These are phyloP conservation scores for Leptomonas seymouri DNA, from an alignment of 208 protist genomes.

Conservation along the genomic window DNA sequence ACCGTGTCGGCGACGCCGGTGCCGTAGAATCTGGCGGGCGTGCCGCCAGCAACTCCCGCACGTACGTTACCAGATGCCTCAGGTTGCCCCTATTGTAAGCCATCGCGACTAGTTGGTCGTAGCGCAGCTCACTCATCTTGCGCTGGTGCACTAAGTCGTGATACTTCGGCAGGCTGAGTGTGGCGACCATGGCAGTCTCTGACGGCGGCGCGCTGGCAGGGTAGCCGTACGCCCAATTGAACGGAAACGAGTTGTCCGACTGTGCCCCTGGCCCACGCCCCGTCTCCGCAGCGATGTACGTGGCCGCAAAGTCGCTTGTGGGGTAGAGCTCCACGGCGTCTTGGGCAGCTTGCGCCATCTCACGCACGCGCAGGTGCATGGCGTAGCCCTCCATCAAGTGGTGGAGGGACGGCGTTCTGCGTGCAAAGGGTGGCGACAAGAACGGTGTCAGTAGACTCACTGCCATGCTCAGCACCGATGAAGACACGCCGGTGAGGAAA, in stretches of 20 bases:
- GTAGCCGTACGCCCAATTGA: constrained; percentile 39
- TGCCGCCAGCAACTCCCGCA: constrained; percentile 34
- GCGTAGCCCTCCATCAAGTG: constrained; percentile 48
- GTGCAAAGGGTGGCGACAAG: constrained; percentile 11
- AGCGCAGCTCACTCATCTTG: constrained; percentile 31
- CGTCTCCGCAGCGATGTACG: constrained; percentile 30
- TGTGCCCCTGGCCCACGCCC: constrained; percentile 22
- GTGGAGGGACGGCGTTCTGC: constrained; percentile 37
- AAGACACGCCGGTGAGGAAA: constrained; percentile 7
- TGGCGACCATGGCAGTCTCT: constrained; percentile 15
- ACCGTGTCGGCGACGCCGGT: neutral
- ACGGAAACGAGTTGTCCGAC: constrained; percentile 30
- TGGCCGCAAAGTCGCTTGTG: constrained; percentile 20
- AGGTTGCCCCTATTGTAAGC: constrained; percentile 67
- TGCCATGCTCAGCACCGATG: constrained; percentile 17
- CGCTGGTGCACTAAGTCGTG: constrained; percentile 32
- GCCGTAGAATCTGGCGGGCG: constrained; percentile 4
- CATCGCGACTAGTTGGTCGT: constrained; percentile 42
- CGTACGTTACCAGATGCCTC: constrained; percentile 44
- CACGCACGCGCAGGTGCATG: constrained; percentile 40
- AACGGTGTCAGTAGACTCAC: constrained; percentile 11
- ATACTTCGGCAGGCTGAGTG: neutral
- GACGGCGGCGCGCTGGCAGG: constrained; percentile 25
- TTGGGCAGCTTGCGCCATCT: constrained; percentile 35
- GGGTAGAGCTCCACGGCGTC: constrained; percentile 30